Percentiles rank a stretch among this genome's conserved stretches.
These are phyloP conservation scores for Eucalyptus albens DNA, from an alignment of 345 rosid species.

Conservation along the genomic window DNA sequence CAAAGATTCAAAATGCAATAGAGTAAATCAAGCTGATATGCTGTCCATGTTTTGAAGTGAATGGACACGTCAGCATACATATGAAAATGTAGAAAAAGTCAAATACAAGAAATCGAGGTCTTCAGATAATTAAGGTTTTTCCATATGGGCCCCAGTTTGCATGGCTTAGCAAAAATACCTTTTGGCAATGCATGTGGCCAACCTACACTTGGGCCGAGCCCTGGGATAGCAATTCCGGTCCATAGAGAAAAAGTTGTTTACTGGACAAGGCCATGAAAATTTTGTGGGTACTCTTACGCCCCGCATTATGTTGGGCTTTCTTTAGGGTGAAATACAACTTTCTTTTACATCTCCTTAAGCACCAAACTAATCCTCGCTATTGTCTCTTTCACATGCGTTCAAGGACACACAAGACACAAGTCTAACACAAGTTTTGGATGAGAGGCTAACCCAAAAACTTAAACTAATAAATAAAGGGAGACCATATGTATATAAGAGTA, in stretches of 20 bases:
- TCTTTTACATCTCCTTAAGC: not conserved
- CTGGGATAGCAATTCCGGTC: not conserved
- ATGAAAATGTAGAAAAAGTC: not conserved
- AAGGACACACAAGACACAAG: not conserved
- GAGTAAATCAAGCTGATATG: not conserved
- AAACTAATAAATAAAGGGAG: not conserved
- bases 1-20: not conserved
- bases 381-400: not conserved
- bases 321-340: not conserved
- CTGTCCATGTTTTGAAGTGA: not conserved
- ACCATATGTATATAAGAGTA: too few relatives aligned
- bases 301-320: not conserved
- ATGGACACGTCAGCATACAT: not conserved
- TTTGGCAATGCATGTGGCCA: not conserved
- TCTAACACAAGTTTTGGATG: not conserved
- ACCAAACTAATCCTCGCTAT: not conserved
- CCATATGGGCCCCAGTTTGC: not conserved
- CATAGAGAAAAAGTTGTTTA: not conserved
- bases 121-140: not conserved
- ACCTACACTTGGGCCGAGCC: not conserved
- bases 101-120: not conserved
- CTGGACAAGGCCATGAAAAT: not conserved
- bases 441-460: not conserved
- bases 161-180: not conserved
- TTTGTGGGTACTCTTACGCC: not conserved